Evolutionary conservation across 2,329 filamentous ascomycete species (phyloP), one percentile per base, ranked within the genome.

Genomic region (Saccharata proteae): DNA sequence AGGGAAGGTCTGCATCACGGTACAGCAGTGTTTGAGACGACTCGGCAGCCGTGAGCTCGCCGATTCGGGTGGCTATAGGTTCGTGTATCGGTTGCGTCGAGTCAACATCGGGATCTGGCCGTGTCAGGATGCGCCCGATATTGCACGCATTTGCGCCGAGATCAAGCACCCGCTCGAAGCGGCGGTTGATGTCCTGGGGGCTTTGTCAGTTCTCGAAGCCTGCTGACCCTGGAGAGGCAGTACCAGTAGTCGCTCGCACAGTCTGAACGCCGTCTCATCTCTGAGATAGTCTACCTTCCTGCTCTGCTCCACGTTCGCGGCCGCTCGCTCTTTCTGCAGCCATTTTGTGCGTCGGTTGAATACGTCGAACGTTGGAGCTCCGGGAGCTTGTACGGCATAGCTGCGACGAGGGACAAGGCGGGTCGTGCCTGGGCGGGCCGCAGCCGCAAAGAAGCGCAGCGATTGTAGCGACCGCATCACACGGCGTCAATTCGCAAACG

Each of bases 61-160:
- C 67, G 34, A 98, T 76, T 37, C 80, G 75, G 14, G 65, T 68
- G 2, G 77, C 67, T 24, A 93, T 67, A 3, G 85, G 78, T 15
- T 73, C 69, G 15, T 69, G 67, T n/a, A 58, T 58, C 23, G 75
- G 70, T 30, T 59, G 63, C 43, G 69, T 66, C 6, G 66, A 68
- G 47, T 81, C 76, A 1, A 74, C 73, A 49, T 83, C 74, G 35
- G 74, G 67, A 40, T 75, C 64, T 29, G 65, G 44, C 5, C 50
- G 38, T 2, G 78, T 79, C 26, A 96, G 69, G 35, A 82, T 80
- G 40, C 79, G 76, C 13, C 86, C 86, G 38, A 98, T 76, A 57
- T 94, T 93, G 68, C 88, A 94, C 39, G 88, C 83, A 54, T 96
- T 93, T 39, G 90, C 88, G 39, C 90, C 90, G 18, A 94, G 75